Evolutionary conservation across 257 asterid genomes (phyloP).

Genomic region (Fraxinus anomala): DNA sequence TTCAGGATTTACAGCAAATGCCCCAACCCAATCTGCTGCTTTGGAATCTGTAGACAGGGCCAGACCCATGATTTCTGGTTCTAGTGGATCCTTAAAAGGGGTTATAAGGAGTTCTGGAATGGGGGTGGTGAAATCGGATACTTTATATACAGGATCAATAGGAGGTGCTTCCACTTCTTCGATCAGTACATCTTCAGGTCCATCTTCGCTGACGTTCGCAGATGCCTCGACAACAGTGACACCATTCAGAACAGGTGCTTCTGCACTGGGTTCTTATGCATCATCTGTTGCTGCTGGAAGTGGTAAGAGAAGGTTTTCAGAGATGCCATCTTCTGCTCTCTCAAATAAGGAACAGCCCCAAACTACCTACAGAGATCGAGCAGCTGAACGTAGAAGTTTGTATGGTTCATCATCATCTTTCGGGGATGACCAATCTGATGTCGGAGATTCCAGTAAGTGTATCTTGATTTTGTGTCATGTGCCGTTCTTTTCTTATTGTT

Average conservation of each 20-base stretch:
- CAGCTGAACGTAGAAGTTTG: slow-evolving; percentile 94
- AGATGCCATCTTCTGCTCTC: slow-evolving; percentile 64
- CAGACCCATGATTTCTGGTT: slow-evolving; percentile 46
- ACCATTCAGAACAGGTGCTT: slow-evolving; percentile 82
- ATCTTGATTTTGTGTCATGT: slow-evolving; percentile 24
- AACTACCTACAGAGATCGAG: slow-evolving; percentile 84
- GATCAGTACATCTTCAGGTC: slow-evolving; percentile 36
- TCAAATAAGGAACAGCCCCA: slow-evolving; percentile 67
- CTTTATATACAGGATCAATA: slow-evolving; percentile 57
- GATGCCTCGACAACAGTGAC: slow-evolving; percentile 52
- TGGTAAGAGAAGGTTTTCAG: slow-evolving; percentile 93
- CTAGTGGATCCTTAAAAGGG: slow-evolving; percentile 77
- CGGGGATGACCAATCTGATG: slow-evolving; percentile 63
- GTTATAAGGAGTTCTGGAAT: slow-evolving; percentile 86
- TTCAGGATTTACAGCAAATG: slow-evolving; percentile 40
- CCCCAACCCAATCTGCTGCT: slow-evolving; percentile 45
- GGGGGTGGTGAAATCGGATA: slow-evolving; percentile 83
- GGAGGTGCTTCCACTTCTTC: slow-evolving; percentile 46
- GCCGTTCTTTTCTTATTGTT: slow-evolving; percentile 11
- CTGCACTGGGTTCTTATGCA: slow-evolving; percentile 76
- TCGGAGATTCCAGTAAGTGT: slow-evolving; percentile 87
- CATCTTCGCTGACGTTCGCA: slow-evolving; percentile 38
- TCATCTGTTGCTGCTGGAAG: slow-evolving; percentile 58
- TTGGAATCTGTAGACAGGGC: slow-evolving; percentile 65
- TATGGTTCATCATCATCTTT: slow-evolving; percentile 81